Base-by-base conservation (phyloP, 2,329 filamentous ascomycete species). In the Xylariaceae sp. region DNA sequence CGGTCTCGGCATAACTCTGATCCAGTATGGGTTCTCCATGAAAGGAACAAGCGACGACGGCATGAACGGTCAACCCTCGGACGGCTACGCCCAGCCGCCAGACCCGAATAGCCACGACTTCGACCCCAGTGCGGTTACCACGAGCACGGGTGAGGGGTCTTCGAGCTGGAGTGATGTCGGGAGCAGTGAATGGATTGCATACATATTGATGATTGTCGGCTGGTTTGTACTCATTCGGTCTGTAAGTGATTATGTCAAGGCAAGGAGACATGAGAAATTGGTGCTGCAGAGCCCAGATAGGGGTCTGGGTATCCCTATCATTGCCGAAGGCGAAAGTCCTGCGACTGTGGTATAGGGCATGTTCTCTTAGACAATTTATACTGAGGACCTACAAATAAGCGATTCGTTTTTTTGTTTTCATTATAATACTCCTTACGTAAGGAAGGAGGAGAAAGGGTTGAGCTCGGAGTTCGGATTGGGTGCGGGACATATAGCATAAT, bases 1-100 rank as follows among this genome's bases (percentile, higher is more conserved):
- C 47, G 94, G 94, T 48, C 86, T 99, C 46, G 94, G 94, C 55
- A 90, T 99, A 62, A 97, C 92, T 0, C 81, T 99, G 11, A 91
- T 99, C 44, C 93, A 97, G 70, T 97, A 95, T 66, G 94, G 94
- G 31, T 97, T 99, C 72, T 91, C 90, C 62, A 95, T 97, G 89
- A 94, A 91, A 68, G 82, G 82, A 42, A 74, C 78, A 31, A 74
- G 75, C 31, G 67, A 71, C 63, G 65, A 72, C 44, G 68, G 69
- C 19, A 78, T 77, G 71, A 73, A 68, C 53, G 75, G 74, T 4
- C 66, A 68, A 11, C 66, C 67, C 12, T 75, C 80, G 5, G 81
- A 83, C 45, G 78, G 78, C 47, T 87, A 86, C 62, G 81, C 85
- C 5, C 80, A 84, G 38, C 93, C 94, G 0, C 81, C 85, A 0